phyloP scores from a whole-genome alignment of 2,329 filamentous ascomycete genomes.

The Ophiostoma piceae region DNA sequence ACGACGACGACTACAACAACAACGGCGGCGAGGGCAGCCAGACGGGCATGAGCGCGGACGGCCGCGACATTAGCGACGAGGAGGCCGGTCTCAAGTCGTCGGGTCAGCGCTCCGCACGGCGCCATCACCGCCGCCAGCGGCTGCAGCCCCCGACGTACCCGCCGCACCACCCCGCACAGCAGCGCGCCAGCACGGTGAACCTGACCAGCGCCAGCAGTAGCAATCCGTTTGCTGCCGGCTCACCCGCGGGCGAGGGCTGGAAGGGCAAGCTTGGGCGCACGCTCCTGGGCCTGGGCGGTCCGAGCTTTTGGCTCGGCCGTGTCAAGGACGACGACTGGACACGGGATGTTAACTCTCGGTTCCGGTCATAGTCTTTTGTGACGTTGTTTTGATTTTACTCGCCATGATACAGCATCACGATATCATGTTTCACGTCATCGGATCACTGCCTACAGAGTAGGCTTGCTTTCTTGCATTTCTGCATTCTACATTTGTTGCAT shows the following conservation, averaged over 20 bases:
- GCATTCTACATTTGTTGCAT: background rate
- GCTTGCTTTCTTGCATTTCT: background rate
- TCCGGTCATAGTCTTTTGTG: slow-evolving; percentile 26
- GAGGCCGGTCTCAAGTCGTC: slow-evolving; percentile 24
- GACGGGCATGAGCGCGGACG: slow-evolving; percentile 34
- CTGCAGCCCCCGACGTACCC: slow-evolving; percentile 39
- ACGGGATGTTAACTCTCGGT: slow-evolving; percentile 46
- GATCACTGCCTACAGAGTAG: background rate
- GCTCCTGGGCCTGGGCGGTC: slow-evolving; percentile 70
- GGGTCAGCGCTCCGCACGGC: slow-evolving; percentile 16
- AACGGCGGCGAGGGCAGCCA: slow-evolving; percentile 17
- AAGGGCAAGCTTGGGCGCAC: slow-evolving; percentile 69
- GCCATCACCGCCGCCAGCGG: slow-evolving; percentile 26
- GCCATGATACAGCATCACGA: background rate
- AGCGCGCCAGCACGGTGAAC: background rate
- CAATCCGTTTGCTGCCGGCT: slow-evolving; percentile 60
- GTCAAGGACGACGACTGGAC: slow-evolving; percentile 63
- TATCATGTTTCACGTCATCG: background rate
- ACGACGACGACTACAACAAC: slow-evolving; percentile 33
- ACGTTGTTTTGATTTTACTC: background rate
- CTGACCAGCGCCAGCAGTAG: slow-evolving; percentile 33
- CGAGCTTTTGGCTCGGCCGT: slow-evolving; percentile 73
- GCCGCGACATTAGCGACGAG: slow-evolving; percentile 30
- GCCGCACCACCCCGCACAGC: background rate
- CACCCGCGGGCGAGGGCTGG: slow-evolving; percentile 74